These are phyloP conservation scores for Cladobotryum mycophilum DNA, from an alignment of 2,329 filamentous ascomycete species.

Conservation along the genomic window DNA sequence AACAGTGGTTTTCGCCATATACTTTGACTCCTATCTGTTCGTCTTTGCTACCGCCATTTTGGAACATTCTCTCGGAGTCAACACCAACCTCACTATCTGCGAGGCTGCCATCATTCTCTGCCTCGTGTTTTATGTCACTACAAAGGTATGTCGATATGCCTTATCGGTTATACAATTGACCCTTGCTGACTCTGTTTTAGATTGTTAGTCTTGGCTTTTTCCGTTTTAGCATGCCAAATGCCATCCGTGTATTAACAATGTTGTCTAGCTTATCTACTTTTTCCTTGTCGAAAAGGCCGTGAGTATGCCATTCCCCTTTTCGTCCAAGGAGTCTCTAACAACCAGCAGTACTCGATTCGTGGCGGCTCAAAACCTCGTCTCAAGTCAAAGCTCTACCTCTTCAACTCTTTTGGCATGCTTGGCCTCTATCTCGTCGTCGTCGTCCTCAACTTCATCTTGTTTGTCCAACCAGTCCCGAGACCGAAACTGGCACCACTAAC, in stretches of 20 bases:
- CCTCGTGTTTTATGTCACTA: constrained; percentile 55
- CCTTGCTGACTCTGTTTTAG: constrained; percentile 14
- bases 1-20: constrained; percentile 54
- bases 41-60: constrained; percentile 52
- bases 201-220: constrained; percentile 21
- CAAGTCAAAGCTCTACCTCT: constrained; percentile 51
- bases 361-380: constrained; percentile 44
- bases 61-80: constrained; percentile 51
- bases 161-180: too few species aligned
- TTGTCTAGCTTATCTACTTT: constrained; percentile 50
- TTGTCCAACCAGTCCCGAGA: constrained; percentile 19
- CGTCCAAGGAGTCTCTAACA: background rate
- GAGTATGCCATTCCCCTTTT: constrained; percentile 21
- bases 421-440: constrained; percentile 42
- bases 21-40: constrained; percentile 54
- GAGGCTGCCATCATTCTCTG: constrained; percentile 55
- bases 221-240: background rate
- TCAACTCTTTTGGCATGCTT: constrained; percentile 54
- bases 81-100: constrained; percentile 44
- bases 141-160: constrained; percentile 41
- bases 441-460: constrained; percentile 56
- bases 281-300: constrained; percentile 60
- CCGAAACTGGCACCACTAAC: background rate
- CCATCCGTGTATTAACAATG: background rate
- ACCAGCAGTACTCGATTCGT: constrained; percentile 48